Base-by-base conservation (phyloP, 345 rosid genomes). In the Brassica cretica region DNA sequence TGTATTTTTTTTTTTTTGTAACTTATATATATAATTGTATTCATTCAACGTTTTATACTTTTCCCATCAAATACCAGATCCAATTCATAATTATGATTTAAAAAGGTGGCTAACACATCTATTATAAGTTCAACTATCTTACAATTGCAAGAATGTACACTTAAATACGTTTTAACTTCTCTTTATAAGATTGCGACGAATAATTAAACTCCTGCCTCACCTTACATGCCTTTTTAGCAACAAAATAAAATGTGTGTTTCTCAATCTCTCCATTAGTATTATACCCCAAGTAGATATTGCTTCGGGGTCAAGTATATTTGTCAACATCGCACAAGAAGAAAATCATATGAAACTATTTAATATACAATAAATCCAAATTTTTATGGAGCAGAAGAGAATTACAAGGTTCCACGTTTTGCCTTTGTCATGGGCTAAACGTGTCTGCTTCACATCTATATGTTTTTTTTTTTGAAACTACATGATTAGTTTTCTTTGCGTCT, bases 351-450 rank as follows among this genome's bases (percentile, higher is more conserved):
- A 62, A 53, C 61, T 37, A 79, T 25, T 74, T 64, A 64, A 64
- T 70, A 64, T 70, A 27, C 71, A 62, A 69, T 80, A 51, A 75
- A 80, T 70, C 71, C 44, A 70, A 69, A 79, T 1, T 51, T 35
- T 51, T 73, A 29, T 79, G 58, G 71, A 25, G 65, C 37, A 51
- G 32, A 53, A 74, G 71, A 74, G 82, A 74, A 70, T 56, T 75
- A 80, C 80, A 80, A 55, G 76, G 72, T 75, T 76, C 79, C 83
- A 80, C 79, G 83, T 70, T 80, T 65, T 64, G 76, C 58, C 25
- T 41, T 75, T 65, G 73, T 68, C 73, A 71, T 75, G 76, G 76
- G 49, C 69, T 75, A 32, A 70, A 80, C 83, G 83, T 80, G 83
- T 80, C 64, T 75, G 41, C 83, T 75, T 75, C 76, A 75, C 76